Evolutionary conservation across 2,329 filamentous ascomycete genomes (phyloP).

Genomic region (Metarhizium humberi): DNA sequence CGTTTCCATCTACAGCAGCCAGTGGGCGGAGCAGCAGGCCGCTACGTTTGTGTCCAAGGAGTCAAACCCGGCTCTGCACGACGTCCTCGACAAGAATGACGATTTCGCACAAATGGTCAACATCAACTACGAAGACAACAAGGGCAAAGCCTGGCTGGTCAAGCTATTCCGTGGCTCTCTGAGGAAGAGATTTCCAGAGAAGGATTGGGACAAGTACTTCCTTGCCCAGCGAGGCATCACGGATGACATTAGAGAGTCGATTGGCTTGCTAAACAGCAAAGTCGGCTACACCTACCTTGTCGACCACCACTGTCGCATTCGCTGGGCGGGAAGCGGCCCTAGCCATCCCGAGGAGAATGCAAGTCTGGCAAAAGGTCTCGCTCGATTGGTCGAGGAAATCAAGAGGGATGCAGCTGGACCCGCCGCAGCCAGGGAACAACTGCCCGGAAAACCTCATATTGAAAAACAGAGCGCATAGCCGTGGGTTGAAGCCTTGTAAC

Average conservation of each 20-base stretch:
- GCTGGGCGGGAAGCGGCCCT: conserved; percentile 82
- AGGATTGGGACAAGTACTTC: conserved; percentile 53
- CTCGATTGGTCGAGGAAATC: conserved; percentile 52
- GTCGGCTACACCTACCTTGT: conserved; percentile 92
- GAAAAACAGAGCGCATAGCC: conserved; percentile 17
- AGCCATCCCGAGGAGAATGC: conserved; percentile 58
- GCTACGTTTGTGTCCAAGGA: conserved; percentile 57
- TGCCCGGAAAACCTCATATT: conserved; percentile 20
- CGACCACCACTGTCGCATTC: conserved; percentile 77
- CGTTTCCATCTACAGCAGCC: conserved; percentile 70
- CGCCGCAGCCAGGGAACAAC: conserved; percentile 23
- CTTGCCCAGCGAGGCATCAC: conserved; percentile 48
- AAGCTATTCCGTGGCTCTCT: conserved; percentile 46
- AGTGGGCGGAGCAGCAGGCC: conserved; percentile 79
- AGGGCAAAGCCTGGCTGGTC: conserved; percentile 52
- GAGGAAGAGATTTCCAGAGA: conserved; percentile 37
- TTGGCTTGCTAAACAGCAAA: conserved; percentile 74
- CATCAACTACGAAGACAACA: conserved; percentile 81
- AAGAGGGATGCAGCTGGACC: conserved; percentile 26
- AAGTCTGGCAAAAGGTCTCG: conserved; percentile 55
- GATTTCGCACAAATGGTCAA: conserved; percentile 65
- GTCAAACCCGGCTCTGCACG: conserved; percentile 61
- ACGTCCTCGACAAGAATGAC: conserved; percentile 43
- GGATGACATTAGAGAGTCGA: conserved; percentile 51
- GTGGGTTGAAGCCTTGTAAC: not conserved